Evolutionary conservation across 2,329 filamentous ascomycete genomes (phyloP).

Genomic region (Huntiella savannae): DNA sequence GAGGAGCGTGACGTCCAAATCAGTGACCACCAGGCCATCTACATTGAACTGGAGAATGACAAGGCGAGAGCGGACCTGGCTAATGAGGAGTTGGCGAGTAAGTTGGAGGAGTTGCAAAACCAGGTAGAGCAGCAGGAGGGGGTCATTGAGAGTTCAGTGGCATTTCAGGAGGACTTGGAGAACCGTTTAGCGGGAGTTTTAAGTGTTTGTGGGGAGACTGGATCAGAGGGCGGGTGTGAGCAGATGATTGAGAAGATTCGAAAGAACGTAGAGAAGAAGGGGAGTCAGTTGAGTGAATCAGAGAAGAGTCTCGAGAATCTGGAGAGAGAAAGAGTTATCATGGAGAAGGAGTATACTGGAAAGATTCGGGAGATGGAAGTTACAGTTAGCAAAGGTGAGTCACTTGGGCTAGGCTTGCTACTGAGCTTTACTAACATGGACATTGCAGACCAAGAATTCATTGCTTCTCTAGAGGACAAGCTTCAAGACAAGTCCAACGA

Average conservation of each 20-base stretch:
- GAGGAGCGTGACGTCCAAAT: background rate
- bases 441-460: conserved; percentile 1
- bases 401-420: too few relatives aligned
- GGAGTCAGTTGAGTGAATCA: too few relatives aligned
- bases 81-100: conserved; percentile 1
- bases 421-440: background rate
- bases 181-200: too few relatives aligned
- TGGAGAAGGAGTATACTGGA: too few relatives aligned
- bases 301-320: too few relatives aligned
- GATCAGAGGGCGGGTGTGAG: background rate
- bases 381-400: too few relatives aligned
- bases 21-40: conserved; percentile 1
- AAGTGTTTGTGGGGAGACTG: too few relatives aligned
- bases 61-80: background rate
- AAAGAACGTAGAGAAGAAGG: background rate
- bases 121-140: background rate
- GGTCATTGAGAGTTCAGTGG: background rate
- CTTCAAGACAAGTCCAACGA: conserved; percentile 4
- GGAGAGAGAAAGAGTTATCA: too few relatives aligned
- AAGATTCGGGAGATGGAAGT: too few relatives aligned
- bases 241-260: background rate
- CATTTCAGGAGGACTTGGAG: background rate
- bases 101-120: background rate
- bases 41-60: conserved; percentile 4
- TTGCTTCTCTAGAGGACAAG: background rate